A percentile compares a stretch with the other conserved stretches of the same genome.
Conservation (phyloP, 441 rosid species). For the Aleurites moluccanus region DNA sequence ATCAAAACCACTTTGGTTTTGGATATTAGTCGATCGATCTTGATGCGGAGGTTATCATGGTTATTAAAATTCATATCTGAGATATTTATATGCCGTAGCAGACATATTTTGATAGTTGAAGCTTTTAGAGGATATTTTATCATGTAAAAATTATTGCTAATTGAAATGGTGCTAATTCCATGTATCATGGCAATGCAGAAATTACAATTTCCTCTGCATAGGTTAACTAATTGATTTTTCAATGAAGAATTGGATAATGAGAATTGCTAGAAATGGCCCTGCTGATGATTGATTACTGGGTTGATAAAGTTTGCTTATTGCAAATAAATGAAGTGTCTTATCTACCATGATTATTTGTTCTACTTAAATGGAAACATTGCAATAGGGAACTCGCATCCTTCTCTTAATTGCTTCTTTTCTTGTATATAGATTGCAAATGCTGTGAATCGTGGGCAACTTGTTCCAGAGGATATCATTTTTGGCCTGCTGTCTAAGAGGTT, state of each 20-base stretch:
- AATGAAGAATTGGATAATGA: not conserved
- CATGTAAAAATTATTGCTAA: too few species aligned
- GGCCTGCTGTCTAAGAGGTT: conserved; percentile 47
- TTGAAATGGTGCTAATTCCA: too few species aligned
- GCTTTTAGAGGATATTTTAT: too few species aligned
- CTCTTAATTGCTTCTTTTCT: not conserved
- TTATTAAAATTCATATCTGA: not conserved
- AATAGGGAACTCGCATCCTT: not conserved
- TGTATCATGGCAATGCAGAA: too few species aligned
- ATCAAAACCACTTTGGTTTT: not conserved
- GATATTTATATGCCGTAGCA: not conserved
- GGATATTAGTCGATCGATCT: not conserved
- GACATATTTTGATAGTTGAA: too few species aligned
- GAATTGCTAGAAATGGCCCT: conserved; percentile 3
- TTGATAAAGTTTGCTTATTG: too few species aligned
- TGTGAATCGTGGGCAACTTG: conserved; percentile 44
- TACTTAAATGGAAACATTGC: not conserved
- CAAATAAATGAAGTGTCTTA: too few species aligned
- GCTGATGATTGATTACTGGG: too few species aligned
- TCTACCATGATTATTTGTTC: not conserved
- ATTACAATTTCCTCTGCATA: too few species aligned
- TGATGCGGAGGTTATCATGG: not conserved
- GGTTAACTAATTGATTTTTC: not conserved
- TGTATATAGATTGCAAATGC: conserved; percentile 42
- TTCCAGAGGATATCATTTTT: conserved; percentile 49